Base-by-base conservation (phyloP, 495 filamentous ascomycete genomes). In the Aspergillus taichungensis region DNA sequence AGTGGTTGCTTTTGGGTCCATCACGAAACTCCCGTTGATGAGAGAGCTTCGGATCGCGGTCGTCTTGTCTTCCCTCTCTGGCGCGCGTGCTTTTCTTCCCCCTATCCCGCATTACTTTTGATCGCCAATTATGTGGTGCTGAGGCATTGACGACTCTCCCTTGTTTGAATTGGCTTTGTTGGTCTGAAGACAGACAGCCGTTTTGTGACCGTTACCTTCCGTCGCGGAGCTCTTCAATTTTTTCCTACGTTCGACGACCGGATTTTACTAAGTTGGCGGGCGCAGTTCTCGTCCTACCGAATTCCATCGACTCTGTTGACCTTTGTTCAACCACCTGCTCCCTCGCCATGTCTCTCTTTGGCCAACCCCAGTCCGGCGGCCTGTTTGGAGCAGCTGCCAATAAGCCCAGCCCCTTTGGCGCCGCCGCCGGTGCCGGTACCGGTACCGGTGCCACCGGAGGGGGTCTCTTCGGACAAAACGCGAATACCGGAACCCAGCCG, bases 321-420 rank as follows among this genome's bases (percentile, higher is more conserved):
- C 18, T 4, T 4, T 24, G 18, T 24, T 4, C 4, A 4, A 27
- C 28, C 13, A n/a, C 33, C 12, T 33, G 35, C 34, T 3, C 29
- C 45, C 13, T 13, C 29, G 54, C 43, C 28, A 66, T 61, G 50
- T 69, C 68, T 29, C 57, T 71, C n/a, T 72, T 75, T 44, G 64
- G 67, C 41, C 49, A 56, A 51, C 34, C 45, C 34, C 46, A 63
- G 41, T 13, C 43, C 10, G 44, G 51, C 24, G 42, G 49, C 14
- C 42, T 52, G 37, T 55, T 61, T 34, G 49, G 55, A 44, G 0
- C 57, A 51, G 24, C 44, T 59, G 6, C 56, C 3, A 61, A 53
- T 46, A 71, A 68, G 47, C 51, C 59, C 29, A 69, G 54, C 46
- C 49, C 60, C 27, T 72, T 73, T 51, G 68, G 63, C 36, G 31